Conservation (phyloP, 1,139 yeast genomes). For the Pichia sp. region DNA sequence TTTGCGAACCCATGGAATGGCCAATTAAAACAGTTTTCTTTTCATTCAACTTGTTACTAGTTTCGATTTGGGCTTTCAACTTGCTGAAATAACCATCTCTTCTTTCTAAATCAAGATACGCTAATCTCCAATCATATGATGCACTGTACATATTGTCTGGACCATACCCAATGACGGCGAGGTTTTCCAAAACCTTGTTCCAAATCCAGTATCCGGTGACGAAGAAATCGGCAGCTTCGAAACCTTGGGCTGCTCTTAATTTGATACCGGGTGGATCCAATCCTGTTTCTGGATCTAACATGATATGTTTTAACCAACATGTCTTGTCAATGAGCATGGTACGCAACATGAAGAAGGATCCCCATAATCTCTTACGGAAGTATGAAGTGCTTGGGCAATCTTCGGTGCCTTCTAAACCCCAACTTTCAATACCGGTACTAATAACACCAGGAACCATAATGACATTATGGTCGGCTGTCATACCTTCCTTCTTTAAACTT, state of each 20-base stretch:
- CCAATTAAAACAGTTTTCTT: conserved; percentile 79
- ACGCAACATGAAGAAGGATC: conserved; percentile 90
- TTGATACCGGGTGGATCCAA: conserved; percentile 83
- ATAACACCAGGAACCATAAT: conserved; percentile 96
- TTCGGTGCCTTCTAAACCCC: conserved; percentile 74
- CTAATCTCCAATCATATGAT: conserved; percentile 93
- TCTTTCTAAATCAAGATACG: conserved; percentile 82
- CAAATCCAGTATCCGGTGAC: conserved; percentile 99
- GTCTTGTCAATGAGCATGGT: conserved; percentile 89
- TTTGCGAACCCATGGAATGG: conserved; percentile 97
- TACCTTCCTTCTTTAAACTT: conserved; percentile 50
- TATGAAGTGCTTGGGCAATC: conserved; percentile 78
- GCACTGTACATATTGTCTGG: conserved; percentile 91
- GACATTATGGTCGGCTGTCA: conserved; percentile 67
- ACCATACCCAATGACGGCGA: conserved; percentile 92
- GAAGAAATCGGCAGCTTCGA: conserved; percentile 96
- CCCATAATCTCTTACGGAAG: conserved; percentile 93
- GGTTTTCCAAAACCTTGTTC: conserved; percentile 89
- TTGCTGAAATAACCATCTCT: conserved; percentile 84
- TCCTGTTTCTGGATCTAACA: conserved; percentile 89
- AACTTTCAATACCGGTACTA: conserved; percentile 91
- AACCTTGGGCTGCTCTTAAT: conserved; percentile 91
- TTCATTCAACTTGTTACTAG: conserved; percentile 48
- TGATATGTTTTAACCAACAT: conserved; percentile 92
- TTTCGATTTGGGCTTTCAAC: conserved; percentile 71